Evolutionary conservation across 1,284 basidiomycete genomes (phyloP), one percentile per base, ranked within the genome.

Genomic region (Heterobasidion annosum): DNA sequence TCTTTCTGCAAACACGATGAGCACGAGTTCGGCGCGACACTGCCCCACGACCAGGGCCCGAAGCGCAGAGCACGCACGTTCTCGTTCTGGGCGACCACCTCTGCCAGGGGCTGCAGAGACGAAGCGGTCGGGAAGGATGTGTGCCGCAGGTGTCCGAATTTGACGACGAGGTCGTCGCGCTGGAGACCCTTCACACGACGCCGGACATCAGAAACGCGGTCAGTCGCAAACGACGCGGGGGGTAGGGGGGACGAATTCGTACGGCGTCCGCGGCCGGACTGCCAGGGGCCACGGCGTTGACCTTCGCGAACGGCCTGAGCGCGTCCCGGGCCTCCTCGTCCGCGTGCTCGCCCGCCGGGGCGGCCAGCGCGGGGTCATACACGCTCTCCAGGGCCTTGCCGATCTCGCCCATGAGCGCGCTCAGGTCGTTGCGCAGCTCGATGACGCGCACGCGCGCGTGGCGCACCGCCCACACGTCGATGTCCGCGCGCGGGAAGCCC

Each of bases 181-280:
- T 75, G 72, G 50, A 93, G 69, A 18, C 85, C 88, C 91, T 93
- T 57, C 40, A 56, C 45, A 9, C 13, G 15, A 8, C 13, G 46
- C 33, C 19, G 25, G 25, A 53, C n/a, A 47, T 53, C 32, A 49
- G 15, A 33, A 57, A n/a, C 10, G 48, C 48, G 52, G 32, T 18
- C 48, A 51, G 53, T 35, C n/a, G 19, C 35, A 33, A 19, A 35
- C 19, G 8, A 34, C 19, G 34, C 19, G 18, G 18, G 16, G 16
- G 12, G n/a, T 44, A 13, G 40, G 34, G 12, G 32, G 25, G 25
- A 25, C 25, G n/a, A 33, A 19, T 6, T 73, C 86, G 61, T 67
- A 93, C 92, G 44, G 91, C 85, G 61, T 83, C 74, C 10, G 82
- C 79, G 19, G 91, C 91, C 8, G 90, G 93, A 68, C 90, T 91